phyloP scores from a whole-genome alignment of 495 filamentous ascomycete species.

The Penicillium maclennaniae region DNA sequence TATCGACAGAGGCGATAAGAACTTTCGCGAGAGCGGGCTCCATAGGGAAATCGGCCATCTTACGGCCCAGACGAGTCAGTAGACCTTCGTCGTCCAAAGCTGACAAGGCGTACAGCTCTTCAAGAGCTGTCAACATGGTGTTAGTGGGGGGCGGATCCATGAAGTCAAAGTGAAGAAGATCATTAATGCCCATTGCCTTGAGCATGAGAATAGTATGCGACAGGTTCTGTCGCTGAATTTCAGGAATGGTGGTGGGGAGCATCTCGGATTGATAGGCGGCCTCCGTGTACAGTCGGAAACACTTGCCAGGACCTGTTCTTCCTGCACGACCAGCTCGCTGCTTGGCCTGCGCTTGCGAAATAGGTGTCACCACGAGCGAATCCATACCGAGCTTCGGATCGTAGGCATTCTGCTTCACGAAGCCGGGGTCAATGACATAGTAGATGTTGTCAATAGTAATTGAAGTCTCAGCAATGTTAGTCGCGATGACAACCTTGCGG shows the following conservation, averaged over 20 bases:
- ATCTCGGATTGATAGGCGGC: constrained; percentile 95
- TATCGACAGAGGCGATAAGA: constrained; percentile 79
- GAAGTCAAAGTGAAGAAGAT: constrained; percentile 95
- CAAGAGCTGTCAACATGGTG: constrained; percentile 93
- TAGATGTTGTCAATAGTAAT: constrained; percentile 98
- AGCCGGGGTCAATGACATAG: constrained; percentile 95
- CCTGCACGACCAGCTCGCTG: constrained; percentile 92
- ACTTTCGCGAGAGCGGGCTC: constrained; percentile 85
- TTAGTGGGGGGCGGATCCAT: constrained; percentile 98
- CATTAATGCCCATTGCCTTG: constrained; percentile 99
- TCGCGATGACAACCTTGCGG: constrained; percentile 95
- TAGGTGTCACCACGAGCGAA: constrained; percentile 87
- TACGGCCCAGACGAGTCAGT: constrained; percentile 83
- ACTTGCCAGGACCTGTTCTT: constrained; percentile 93
- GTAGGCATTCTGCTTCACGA: constrained; percentile 96
- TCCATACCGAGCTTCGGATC: constrained; percentile 98
- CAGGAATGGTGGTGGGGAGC: constrained; percentile 91
- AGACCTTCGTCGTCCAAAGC: constrained; percentile 96
- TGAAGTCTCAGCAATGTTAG: constrained; percentile 96
- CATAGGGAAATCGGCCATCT: constrained; percentile 99
- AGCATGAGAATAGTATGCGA: constrained; percentile 94
- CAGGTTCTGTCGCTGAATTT: constrained; percentile 96
- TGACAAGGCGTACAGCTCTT: constrained; percentile 88
- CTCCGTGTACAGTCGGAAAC: constrained; percentile 94
- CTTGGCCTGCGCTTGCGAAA: constrained; percentile 95